Evolutionary conservation across 2,329 filamentous ascomycete species (phyloP).

Genomic region (Berkeleyomyces rouxiae): DNA sequence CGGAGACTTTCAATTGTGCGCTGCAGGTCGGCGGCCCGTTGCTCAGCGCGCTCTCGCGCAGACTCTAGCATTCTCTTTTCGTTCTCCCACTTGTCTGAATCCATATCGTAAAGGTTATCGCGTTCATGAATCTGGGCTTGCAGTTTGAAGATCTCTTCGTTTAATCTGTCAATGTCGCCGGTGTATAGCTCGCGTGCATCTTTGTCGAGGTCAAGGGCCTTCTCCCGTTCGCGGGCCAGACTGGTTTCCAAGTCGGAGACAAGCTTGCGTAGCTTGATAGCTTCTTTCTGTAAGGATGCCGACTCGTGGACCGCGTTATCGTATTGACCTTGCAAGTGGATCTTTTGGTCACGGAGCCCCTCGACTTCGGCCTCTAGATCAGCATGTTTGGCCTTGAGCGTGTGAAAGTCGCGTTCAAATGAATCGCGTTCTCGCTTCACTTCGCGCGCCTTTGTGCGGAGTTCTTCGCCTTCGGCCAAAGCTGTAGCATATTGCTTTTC

Average conservation of each 20-base stretch:
- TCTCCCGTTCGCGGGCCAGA: conserved; percentile 37
- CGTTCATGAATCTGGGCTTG: conserved; percentile 51
- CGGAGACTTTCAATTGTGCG: conserved; percentile 54
- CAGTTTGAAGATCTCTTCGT: conserved; percentile 43
- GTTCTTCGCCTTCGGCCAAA: conserved; percentile 29
- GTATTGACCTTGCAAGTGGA: conserved; percentile 50
- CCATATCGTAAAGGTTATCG: conserved; percentile 52
- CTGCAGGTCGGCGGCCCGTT: conserved; percentile 50
- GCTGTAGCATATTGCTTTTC: conserved; percentile 34
- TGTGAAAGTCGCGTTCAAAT: conserved; percentile 23
- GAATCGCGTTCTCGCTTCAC: conserved; percentile 28
- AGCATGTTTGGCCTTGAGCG: conserved; percentile 30
- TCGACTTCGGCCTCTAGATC: conserved; percentile 37
- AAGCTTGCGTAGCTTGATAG: conserved; percentile 32
- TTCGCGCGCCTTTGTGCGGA: conserved; percentile 29
- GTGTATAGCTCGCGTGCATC: conserved; percentile 32
- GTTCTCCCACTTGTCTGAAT: conserved; percentile 56
- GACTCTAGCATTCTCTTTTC: conserved; percentile 48
- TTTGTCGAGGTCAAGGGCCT: conserved; percentile 42
- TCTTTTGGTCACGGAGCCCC: conserved; percentile 46
- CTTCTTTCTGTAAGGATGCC: conserved; percentile 46
- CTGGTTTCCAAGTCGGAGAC: conserved; percentile 31
- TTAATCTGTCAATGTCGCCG: conserved; percentile 33
- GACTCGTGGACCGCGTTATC: conserved; percentile 51
- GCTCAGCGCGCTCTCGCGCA: conserved; percentile 49